phyloP scores from a whole-genome alignment of 352 stramenopile genomes.

The Pythium oligandrum region DNA sequence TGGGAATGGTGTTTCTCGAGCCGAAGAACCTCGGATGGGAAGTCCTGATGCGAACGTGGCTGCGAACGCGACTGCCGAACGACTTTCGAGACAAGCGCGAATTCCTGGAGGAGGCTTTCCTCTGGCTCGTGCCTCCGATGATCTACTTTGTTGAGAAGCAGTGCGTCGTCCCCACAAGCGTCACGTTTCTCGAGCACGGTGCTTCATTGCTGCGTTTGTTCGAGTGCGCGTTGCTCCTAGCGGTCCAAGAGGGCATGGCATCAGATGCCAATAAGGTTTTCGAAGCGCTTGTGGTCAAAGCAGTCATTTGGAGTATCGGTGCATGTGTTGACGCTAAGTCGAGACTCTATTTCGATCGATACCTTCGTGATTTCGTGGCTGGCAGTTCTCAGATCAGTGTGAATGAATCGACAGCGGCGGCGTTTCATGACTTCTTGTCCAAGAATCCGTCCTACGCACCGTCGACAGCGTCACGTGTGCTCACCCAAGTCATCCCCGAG shows the following conservation, averaged over 20 bases:
- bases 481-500: slow-evolving; percentile 38
- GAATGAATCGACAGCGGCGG: not conserved
- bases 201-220: slow-evolving; percentile 80
- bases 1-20: slow-evolving; percentile 93
- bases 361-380: slow-evolving; percentile 67
- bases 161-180: slow-evolving; percentile 75
- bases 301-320: slow-evolving; percentile 89
- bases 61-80: slow-evolving; percentile 46
- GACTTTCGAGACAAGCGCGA: slow-evolving; percentile 28
- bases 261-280: slow-evolving; percentile 72
- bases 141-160: slow-evolving; percentile 92
- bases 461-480: slow-evolving; percentile 18
- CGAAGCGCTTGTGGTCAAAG: slow-evolving; percentile 86
- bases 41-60: slow-evolving; percentile 84
- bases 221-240: slow-evolving; percentile 56
- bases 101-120: slow-evolving; percentile 76
- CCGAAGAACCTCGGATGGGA: slow-evolving; percentile 89
- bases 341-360: slow-evolving; percentile 77
- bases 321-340: slow-evolving; percentile 88
- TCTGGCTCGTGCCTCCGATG: slow-evolving; percentile 88
- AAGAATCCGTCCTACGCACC: slow-evolving; percentile 80
- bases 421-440: slow-evolving; percentile 79
- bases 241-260: slow-evolving; percentile 35
- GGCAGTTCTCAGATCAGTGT: slow-evolving; percentile 8
- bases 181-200: slow-evolving; percentile 89